phyloP scores from a whole-genome alignment of 176 grass and related monocot genomes.

The Ensete ventricosum region DNA sequence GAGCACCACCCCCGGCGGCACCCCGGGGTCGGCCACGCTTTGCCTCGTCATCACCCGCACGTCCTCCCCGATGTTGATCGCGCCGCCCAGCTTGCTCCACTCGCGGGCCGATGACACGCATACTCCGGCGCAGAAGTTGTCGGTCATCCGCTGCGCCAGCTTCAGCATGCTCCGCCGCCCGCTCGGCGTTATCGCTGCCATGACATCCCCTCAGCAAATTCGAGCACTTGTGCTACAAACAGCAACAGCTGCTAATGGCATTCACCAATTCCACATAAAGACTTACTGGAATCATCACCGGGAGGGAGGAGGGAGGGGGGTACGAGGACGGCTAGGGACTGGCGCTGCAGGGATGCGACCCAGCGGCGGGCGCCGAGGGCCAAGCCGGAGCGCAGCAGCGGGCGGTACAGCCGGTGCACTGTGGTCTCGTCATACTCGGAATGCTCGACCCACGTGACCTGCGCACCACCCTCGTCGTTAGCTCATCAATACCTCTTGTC shows the following conservation, averaged over 20 bases:
- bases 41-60: conserved; percentile 61
- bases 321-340: conserved; percentile 62
- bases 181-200: conserved; percentile 29
- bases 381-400: conserved; percentile 54
- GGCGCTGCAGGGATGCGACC: conserved; percentile 69
- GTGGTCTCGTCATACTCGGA: conserved; percentile 70
- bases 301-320: conserved; percentile 36
- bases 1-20: conserved; percentile 71
- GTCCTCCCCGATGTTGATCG: conserved; percentile 53
- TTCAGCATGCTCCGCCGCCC: conserved; percentile 85
- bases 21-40: conserved; percentile 72
- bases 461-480: conserved; percentile 37
- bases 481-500: conserved; percentile 37
- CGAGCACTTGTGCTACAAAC: too few species aligned
- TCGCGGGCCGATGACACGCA: conserved; percentile 61
- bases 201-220: background rate
- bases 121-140: conserved; percentile 77
- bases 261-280: background rate
- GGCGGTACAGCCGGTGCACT: conserved; percentile 59
- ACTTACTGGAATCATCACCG: conserved; percentile 8
- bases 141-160: conserved; percentile 67
- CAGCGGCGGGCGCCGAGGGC: conserved; percentile 77
- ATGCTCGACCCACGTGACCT: conserved; percentile 98
- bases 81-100: conserved; percentile 67
- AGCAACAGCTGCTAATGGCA: background rate